phyloP scores from a whole-genome alignment of 441 rosid genomes.

The Manihot esculenta region DNA sequence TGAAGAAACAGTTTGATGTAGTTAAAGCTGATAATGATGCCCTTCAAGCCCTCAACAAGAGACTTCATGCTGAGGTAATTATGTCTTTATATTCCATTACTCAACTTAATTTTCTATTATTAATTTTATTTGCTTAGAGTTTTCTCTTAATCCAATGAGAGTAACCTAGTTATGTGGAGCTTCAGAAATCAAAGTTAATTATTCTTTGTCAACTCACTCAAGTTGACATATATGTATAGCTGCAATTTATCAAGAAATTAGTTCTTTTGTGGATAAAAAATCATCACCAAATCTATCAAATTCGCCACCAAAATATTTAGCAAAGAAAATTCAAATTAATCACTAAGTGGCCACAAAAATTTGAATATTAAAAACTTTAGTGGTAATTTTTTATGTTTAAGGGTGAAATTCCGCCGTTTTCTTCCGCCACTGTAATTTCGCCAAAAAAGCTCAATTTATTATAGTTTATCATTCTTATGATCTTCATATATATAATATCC shows the following conservation, averaged over 20 bases:
- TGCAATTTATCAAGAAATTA: no score
- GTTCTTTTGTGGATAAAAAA: no score
- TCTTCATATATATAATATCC: background rate
- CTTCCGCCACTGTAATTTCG: no score
- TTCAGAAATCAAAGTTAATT: conserved; percentile 23
- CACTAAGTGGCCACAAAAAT: no score
- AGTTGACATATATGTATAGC: conserved; percentile 19
- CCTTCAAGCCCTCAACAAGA: conserved; percentile 78
- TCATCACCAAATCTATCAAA: no score
- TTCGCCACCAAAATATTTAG: no score
- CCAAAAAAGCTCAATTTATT: no score
- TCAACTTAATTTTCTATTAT: background rate
- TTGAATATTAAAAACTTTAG: no score
- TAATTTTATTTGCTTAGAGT: background rate
- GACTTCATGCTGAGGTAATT: conserved; percentile 75
- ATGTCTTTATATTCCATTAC: background rate
- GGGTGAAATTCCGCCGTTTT: no score
- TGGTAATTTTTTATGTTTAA: no score
- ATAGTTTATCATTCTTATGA: background rate
- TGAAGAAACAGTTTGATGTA: conserved; percentile 74
- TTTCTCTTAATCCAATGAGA: conserved; percentile 35
- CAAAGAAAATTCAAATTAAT: no score
- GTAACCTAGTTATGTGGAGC: conserved; percentile 19
- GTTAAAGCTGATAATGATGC: conserved; percentile 82
- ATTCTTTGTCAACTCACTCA: conserved; percentile 16